Evolutionary conservation across 306 rosid genomes (phyloP).

Genomic region (Vicia villosa): DNA sequence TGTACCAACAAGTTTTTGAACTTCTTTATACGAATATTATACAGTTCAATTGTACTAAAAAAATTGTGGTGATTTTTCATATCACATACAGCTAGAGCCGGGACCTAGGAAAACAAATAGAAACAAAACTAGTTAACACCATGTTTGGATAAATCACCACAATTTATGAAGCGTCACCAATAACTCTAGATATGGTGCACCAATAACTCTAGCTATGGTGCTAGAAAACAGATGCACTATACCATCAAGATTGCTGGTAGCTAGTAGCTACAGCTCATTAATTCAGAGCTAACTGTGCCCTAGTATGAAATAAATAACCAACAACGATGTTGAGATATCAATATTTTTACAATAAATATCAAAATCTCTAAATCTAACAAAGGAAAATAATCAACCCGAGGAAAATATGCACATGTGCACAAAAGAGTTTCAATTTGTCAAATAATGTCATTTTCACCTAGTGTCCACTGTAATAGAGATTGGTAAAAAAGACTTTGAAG

Average conservation of each 20-base stretch:
- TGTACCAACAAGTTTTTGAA: not conserved
- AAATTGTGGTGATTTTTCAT: not conserved
- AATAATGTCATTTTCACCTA: not conserved
- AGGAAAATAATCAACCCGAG: too few relatives aligned
- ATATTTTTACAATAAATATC: too few relatives aligned
- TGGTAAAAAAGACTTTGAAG: not conserved
- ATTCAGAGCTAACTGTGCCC: slow-evolving; percentile 15
- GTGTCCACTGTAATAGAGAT: slow-evolving; percentile 6
- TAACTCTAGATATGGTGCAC: too few relatives aligned
- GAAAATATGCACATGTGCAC: not conserved
- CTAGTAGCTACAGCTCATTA: slow-evolving; percentile 2
- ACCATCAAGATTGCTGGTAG: not conserved
- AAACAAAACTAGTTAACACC: slow-evolving; percentile 6
- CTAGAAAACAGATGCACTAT: not conserved
- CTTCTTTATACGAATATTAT: not conserved
- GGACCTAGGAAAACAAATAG: not conserved
- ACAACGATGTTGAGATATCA: not conserved
- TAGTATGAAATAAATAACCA: not conserved
- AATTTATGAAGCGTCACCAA: not conserved
- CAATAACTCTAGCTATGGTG: not conserved
- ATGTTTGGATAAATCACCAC: not conserved
- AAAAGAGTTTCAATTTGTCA: slow-evolving; percentile 19
- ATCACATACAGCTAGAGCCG: slow-evolving; percentile 4
- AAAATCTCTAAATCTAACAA: not conserved
- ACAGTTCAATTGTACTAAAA: not conserved